Evolutionary conservation across 139 green algal species (phyloP), one percentile per base, ranked within the genome.

Genomic region (Penium margaritaceum): DNA sequence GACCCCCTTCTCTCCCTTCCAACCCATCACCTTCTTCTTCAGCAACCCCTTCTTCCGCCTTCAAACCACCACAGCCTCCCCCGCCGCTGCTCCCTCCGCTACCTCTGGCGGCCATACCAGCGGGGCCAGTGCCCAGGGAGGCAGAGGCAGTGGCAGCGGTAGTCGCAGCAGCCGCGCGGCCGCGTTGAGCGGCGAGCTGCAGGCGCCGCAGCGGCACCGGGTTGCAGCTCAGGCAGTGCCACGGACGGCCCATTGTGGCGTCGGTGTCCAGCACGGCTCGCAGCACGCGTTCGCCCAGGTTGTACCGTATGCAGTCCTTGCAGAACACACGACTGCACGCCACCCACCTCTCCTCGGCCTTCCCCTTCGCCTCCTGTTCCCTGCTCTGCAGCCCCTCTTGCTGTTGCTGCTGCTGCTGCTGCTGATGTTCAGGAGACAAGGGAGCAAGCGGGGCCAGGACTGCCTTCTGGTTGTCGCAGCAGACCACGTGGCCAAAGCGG

Each of bases 161-260:
- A n/a, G n/a, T n/a, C n/a, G n/a, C n/a, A n/a, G n/a, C n/a, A n/a
- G n/a, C n/a, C n/a, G n/a, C n/a, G n/a, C n/a, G n/a, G n/a, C n/a
- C n/a, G n/a, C n/a, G n/a, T n/a, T n/a, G n/a, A n/a, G n/a, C n/a
- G n/a, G n/a, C n/a, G n/a, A n/a, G n/a, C 27, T 53, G 65, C 17
- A 73, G 38, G 17, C 19, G 3, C 2, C 5, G 19, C 35, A 73
- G 35, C 0, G 65, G 34, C 1, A 1, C 21, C 2, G 65, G 36
- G 33, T 73, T 35, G 38, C 65, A 73, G 3, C 19, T 29, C 34
- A 63, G 64, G 41, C 65, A 73, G 21, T 61, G 14, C 65, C 65
- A 73, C 21, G 51, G 65, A 58, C 29, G 6, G 2, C 47, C 47
- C 47, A 21, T 24, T 27, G 27, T 24, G 3, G 47, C 9, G 33